Conservation (phyloP, 257 asterid species). For the Handroanthus guayacan region DNA sequence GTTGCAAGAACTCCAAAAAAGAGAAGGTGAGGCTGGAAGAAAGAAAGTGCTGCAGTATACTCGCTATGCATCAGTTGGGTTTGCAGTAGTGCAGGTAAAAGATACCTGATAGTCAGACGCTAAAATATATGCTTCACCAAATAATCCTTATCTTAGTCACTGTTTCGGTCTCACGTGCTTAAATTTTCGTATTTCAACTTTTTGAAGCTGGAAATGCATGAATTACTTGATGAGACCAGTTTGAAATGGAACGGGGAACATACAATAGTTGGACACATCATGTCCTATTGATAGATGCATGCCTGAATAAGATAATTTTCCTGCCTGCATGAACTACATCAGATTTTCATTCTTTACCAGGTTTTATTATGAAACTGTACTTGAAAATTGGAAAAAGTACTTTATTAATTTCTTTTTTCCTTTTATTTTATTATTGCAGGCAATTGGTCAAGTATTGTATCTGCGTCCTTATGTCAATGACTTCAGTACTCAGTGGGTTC, state of each 20-base stretch:
- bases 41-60: conserved; percentile 95
- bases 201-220: neutral
- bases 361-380: conserved; percentile 7
- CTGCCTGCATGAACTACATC: neutral
- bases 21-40: conserved; percentile 98
- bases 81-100: conserved; percentile 92
- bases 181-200: neutral
- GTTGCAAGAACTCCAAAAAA: conserved; percentile 93
- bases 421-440: conserved; percentile 53
- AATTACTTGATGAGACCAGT: neutral
- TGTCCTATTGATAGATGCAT: conserved; percentile 4
- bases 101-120: neutral
- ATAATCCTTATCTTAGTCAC: neutral
- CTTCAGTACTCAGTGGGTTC: conserved; percentile 86
- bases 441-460: conserved; percentile 90
- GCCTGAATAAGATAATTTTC: conserved; percentile 4
- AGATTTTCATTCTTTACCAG: neutral
- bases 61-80: conserved; percentile 99
- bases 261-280: neutral
- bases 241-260: neutral
- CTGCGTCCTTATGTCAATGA: conserved; percentile 95
- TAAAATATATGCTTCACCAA: neutral
- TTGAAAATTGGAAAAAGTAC: neutral
- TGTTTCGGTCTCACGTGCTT: conserved; percentile 17
- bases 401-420: conserved; percentile 12